A percentile compares a stretch with the other conserved stretches of the same genome.
phyloP scores from a whole-genome alignment of 129 eudicot genomes.

The Artemisia tridentata region DNA sequence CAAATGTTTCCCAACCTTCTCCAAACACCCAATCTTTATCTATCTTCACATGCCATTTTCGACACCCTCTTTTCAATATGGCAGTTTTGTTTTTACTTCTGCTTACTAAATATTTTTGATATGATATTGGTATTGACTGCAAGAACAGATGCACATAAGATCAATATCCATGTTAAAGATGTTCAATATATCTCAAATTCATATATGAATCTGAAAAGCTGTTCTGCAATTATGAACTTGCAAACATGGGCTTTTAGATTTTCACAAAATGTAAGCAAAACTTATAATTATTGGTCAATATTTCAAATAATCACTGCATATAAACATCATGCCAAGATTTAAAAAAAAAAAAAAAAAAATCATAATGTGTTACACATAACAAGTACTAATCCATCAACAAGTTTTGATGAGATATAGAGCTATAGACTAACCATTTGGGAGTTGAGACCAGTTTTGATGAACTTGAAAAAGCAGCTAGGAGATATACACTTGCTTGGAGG shows the following conservation, averaged over 20 bases:
- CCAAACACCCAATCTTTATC: constrained; percentile 19
- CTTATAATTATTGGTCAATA: too few species aligned
- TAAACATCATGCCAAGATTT: background rate
- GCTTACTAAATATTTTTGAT: constrained; percentile 13
- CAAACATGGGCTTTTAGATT: constrained; percentile 6
- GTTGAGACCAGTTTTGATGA: constrained; percentile 13
- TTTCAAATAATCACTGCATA: too few species aligned
- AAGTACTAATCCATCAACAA: background rate
- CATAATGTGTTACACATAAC: background rate
- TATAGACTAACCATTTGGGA: background rate
- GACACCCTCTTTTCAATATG: constrained; percentile 14
- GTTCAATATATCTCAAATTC: too few species aligned
- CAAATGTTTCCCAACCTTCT: constrained; percentile 35
- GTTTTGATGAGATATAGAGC: background rate
- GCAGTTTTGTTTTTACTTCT: background rate
- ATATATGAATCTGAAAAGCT: too few species aligned
- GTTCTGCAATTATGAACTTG: background rate
- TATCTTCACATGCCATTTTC: constrained; percentile 27
- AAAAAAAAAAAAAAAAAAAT: constrained; percentile 10
- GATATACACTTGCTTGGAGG: constrained; percentile 3
- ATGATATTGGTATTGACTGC: constrained; percentile 24
- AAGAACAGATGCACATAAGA: constrained; percentile 2
- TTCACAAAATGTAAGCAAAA: constrained; percentile 1
- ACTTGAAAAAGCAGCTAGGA: constrained; percentile 18
- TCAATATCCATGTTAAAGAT: too few species aligned